Conservation (phyloP, 345 rosid genomes). For the Leavenworthia alabamica region DNA sequence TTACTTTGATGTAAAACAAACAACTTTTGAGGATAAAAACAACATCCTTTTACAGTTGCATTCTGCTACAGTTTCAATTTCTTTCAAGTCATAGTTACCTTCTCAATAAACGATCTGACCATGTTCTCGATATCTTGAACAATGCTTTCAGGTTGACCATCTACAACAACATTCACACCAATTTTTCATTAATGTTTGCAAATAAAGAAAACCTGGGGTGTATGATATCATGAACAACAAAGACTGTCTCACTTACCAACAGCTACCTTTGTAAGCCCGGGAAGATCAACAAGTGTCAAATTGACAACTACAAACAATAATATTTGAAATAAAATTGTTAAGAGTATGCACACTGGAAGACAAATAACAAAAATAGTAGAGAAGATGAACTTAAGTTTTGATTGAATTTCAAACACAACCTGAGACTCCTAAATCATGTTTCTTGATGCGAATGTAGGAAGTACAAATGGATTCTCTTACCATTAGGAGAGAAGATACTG, state of each 20-base stretch:
- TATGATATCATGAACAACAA: background rate
- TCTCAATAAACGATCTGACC: slow-evolving; percentile 82
- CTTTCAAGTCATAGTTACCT: slow-evolving; percentile 44
- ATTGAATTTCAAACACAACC: background rate
- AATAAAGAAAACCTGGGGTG: background rate
- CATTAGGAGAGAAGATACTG: slow-evolving; percentile 88
- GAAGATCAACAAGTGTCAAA: slow-evolving; percentile 91
- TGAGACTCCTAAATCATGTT: background rate
- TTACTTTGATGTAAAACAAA: slow-evolving; percentile 3
- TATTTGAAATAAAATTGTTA: background rate
- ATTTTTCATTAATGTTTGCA: background rate
- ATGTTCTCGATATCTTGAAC: slow-evolving; percentile 88
- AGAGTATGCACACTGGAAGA: background rate
- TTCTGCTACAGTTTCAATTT: background rate
- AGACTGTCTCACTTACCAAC: slow-evolving; percentile 44
- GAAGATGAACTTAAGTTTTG: background rate
- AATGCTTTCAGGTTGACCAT: slow-evolving; percentile 84
- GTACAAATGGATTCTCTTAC: slow-evolving; percentile 36
- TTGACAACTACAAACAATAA: slow-evolving; percentile 63
- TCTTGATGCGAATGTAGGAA: background rate
- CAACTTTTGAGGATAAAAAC: background rate
- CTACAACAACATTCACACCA: slow-evolving; percentile 36
- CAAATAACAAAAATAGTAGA: background rate
- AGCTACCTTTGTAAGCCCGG: slow-evolving; percentile 97
- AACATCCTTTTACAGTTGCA: background rate